Conservation (phyloP, 1,139 yeast species). For the Suhomyces bolitotheri region DNA sequence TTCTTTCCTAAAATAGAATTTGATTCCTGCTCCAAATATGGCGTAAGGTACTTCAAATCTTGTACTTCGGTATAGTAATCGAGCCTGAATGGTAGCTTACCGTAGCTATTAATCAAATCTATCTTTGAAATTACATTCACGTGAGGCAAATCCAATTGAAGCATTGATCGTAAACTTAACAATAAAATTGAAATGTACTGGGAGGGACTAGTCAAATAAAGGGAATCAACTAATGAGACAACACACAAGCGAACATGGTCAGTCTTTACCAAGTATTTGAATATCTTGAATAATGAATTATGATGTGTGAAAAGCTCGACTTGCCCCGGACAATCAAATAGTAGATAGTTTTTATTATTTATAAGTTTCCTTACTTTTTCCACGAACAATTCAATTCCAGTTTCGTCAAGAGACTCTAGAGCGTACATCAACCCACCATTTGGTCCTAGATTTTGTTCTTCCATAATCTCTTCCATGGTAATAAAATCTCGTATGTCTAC, state of each 20-base stretch:
- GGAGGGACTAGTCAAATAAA: constrained; percentile 81
- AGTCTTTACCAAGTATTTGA: constrained; percentile 39
- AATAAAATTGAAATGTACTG: constrained; percentile 85
- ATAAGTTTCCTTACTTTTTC: constrained; percentile 56
- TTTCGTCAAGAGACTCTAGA: constrained; percentile 58
- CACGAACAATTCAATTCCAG: constrained; percentile 57
- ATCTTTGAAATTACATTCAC: constrained; percentile 72
- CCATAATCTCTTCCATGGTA: constrained; percentile 88
- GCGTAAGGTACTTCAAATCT: constrained; percentile 68
- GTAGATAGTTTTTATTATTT: constrained; percentile 64
- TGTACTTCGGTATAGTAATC: constrained; percentile 93
- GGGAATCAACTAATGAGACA: constrained; percentile 84
- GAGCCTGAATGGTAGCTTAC: constrained; percentile 62
- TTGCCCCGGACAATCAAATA: constrained; percentile 81
- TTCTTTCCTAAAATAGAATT: constrained; percentile 59
- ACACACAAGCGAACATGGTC: constrained; percentile 78
- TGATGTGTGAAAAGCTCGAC: constrained; percentile 52
- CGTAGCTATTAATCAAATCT: constrained; percentile 71
- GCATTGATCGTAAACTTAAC: constrained; percentile 70
- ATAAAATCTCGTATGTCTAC: constrained; percentile 87
- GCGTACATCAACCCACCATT: constrained; percentile 95
- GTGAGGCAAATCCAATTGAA: constrained; percentile 48
- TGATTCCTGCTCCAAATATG: constrained; percentile 70
- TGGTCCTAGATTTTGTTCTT: constrained; percentile 79
- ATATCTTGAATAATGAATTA: constrained; percentile 38